These are phyloP conservation scores for Rutidosis leptorrhynchoides DNA, from an alignment of 129 eudicot species.

Conservation along the genomic window DNA sequence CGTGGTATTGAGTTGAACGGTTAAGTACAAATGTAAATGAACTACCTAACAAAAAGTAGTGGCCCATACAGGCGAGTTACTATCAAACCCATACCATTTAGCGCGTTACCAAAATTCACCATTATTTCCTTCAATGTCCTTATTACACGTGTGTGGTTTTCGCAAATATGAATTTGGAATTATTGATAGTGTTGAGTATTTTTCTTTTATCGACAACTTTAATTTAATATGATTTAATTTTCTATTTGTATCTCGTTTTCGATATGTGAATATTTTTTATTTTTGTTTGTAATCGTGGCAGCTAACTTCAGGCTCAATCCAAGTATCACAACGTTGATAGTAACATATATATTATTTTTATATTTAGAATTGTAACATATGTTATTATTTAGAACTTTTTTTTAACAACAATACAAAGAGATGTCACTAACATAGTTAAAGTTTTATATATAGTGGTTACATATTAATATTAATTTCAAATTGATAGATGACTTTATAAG, in stretches of 20 bases:
- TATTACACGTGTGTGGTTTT: slow-evolving; percentile 29
- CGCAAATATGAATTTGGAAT: not conserved
- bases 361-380: too few relatives aligned
- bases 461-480: too few relatives aligned
- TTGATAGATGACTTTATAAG: too few relatives aligned
- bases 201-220: too few relatives aligned
- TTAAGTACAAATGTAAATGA: slow-evolving; percentile 1
- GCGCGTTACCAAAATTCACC: slow-evolving; percentile 18
- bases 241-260: too few relatives aligned
- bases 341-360: too few relatives aligned
- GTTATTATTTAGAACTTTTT: too few relatives aligned
- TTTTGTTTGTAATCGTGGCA: slow-evolving; percentile 6
- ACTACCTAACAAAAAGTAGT: not conserved
- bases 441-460: too few relatives aligned
- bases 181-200: not conserved
- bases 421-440: too few relatives aligned
- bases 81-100: not conserved
- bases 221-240: too few relatives aligned
- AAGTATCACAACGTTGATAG: too few relatives aligned
- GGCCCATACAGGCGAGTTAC: slow-evolving; percentile 9
- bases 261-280: not conserved
- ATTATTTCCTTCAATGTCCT: slow-evolving; percentile 2
- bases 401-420: too few relatives aligned
- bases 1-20: slow-evolving; percentile 14
- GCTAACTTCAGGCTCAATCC: not conserved